Evolutionary conservation across 177 flowering plant species (phyloP).

Genomic region (Vitis hybrid): DNA sequence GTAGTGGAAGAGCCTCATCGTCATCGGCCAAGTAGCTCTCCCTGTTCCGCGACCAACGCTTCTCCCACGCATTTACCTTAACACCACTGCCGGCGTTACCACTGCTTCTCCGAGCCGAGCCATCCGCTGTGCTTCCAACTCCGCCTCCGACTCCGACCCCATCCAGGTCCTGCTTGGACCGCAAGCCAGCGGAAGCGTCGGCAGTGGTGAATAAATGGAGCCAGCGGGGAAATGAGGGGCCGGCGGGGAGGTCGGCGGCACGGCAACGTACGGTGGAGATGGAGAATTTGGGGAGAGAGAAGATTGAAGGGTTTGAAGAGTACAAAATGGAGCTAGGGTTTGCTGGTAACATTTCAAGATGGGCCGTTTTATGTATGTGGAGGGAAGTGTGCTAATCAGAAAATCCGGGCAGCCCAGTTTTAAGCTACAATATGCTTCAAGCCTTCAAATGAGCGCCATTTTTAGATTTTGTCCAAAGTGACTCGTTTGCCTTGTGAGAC

Average conservation of each 20-base stretch:
- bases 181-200: constrained; percentile 18
- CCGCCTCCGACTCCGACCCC: constrained; percentile 3
- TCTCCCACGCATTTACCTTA: constrained; percentile 61
- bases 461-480: too few relatives aligned
- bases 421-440: too few relatives aligned
- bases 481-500: too few relatives aligned
- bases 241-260: constrained; percentile 39
- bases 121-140: constrained; percentile 16
- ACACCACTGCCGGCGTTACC: constrained; percentile 15
- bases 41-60: constrained; percentile 67
- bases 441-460: too few relatives aligned
- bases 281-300: constrained; percentile 24
- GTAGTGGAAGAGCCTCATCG: constrained; percentile 80
- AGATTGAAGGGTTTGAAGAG: neutral
- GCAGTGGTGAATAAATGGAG: constrained; percentile 33
- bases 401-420: too few relatives aligned
- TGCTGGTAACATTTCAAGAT: constrained; percentile 27
- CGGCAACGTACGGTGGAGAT: constrained; percentile 30
- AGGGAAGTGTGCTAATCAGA: too few relatives aligned
- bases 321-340: constrained; percentile 25
- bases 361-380: too few relatives aligned
- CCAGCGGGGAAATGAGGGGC: constrained; percentile 37
- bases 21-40: constrained; percentile 85
- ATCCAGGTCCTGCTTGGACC: constrained; percentile 23
- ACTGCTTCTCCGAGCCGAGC: constrained; percentile 9